These are phyloP conservation scores for Noccaea bulbosa DNA, from an alignment of 345 rosid genomes.

Conservation along the genomic window DNA sequence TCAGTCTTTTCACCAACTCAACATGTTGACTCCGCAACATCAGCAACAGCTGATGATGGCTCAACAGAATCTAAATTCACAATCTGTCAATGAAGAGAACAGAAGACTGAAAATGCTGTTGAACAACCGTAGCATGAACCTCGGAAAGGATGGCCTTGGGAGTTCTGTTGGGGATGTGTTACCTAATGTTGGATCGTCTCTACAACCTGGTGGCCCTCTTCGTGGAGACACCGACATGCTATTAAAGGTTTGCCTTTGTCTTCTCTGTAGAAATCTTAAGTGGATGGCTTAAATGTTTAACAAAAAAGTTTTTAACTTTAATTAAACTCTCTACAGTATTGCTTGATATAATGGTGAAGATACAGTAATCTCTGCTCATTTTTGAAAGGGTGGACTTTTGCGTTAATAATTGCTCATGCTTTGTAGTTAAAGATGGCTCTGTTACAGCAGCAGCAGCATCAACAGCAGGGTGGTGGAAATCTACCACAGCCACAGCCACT, in stretches of 20 bases:
- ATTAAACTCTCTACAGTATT: not conserved
- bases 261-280: not conserved
- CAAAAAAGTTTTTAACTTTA: conserved; percentile 2
- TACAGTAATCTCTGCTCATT: conserved; percentile 11
- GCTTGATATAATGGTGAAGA: conserved; percentile 11
- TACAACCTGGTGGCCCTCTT: conserved; percentile 62
- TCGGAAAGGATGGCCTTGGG: conserved; percentile 76
- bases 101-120: conserved; percentile 79
- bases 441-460: conserved; percentile 65
- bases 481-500: conserved; percentile 55
- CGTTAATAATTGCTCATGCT: conserved; percentile 16
- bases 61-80: conserved; percentile 82
- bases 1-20: conserved; percentile 86
- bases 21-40: conserved; percentile 90
- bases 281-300: conserved; percentile 3
- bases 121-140: conserved; percentile 61
- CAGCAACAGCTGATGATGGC: conserved; percentile 96
- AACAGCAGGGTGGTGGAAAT: conserved; percentile 59
- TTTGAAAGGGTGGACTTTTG: conserved; percentile 16
- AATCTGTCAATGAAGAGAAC: conserved; percentile 73
- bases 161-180: conserved; percentile 74
- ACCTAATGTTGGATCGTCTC: conserved; percentile 70
- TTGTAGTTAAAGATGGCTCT: conserved; percentile 75
- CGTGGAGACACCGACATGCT: conserved; percentile 71
- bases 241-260: conserved; percentile 57